phyloP scores from a whole-genome alignment of 805 yeast genomes.

The Ogataea corticis region DNA sequence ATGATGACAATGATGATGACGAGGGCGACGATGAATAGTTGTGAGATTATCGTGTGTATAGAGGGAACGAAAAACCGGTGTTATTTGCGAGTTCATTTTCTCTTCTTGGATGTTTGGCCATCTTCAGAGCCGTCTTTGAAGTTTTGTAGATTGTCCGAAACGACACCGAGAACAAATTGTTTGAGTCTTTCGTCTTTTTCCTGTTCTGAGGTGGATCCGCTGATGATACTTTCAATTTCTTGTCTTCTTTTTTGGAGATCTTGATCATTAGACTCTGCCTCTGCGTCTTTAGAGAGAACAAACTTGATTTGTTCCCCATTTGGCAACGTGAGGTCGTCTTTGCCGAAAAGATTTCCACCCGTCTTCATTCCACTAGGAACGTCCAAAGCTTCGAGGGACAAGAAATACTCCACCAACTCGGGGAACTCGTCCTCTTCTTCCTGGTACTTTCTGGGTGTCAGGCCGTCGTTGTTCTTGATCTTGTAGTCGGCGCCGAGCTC shows the following conservation, averaged over 20 bases:
- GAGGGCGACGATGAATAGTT: constrained; percentile 16
- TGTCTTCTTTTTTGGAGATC: constrained; percentile 57
- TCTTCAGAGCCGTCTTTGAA: constrained; percentile 18
- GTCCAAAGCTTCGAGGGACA: constrained; percentile 34
- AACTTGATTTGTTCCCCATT: constrained; percentile 54
- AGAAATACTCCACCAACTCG: constrained; percentile 68
- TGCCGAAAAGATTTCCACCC: constrained; percentile 5
- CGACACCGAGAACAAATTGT: constrained; percentile 63
- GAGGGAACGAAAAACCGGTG: constrained; percentile 1
- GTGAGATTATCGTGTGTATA: constrained; percentile 1
- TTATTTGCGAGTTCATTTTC: constrained; percentile 14
- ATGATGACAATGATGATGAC: constrained; percentile 21
- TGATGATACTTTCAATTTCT: constrained; percentile 65
- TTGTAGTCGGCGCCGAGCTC: constrained; percentile 66
- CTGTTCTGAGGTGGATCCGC: constrained; percentile 50
- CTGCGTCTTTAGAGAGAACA: constrained; percentile 49
- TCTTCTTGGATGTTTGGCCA: constrained; percentile 24
- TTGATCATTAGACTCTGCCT: constrained; percentile 36
- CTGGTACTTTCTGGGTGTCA: constrained; percentile 69
- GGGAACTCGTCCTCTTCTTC: constrained; percentile 87
- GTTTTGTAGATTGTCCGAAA: constrained; percentile 44
- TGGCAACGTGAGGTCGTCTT: constrained; percentile 27
- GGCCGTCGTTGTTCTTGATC: constrained; percentile 68
- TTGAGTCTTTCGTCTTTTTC: constrained; percentile 79
- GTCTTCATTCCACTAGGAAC: constrained; percentile 9